These are phyloP conservation scores for Phytophthora litchii DNA, from an alignment of 352 stramenopile species.

Conservation along the genomic window DNA sequence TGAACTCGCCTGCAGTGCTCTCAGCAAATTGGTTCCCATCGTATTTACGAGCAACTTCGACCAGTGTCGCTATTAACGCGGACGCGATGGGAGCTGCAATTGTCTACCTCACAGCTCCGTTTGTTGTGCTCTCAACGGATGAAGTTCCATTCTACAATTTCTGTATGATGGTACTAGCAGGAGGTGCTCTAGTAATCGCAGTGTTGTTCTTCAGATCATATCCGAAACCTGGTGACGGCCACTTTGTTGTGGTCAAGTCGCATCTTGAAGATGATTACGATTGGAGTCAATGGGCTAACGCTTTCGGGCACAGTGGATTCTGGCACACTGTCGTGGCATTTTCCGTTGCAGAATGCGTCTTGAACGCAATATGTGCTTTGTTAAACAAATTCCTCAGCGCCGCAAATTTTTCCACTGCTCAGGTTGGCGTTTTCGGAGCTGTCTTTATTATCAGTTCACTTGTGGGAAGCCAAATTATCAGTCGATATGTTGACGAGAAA, in stretches of 20 bases:
- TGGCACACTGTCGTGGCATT: conserved; percentile 62
- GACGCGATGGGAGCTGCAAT: conserved; percentile 68
- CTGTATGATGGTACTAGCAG: conserved; percentile 40
- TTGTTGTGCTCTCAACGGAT: conserved; percentile 46
- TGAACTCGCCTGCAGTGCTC: conserved; percentile 72
- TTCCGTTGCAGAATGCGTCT: conserved; percentile 64
- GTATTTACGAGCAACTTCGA: conserved; percentile 62
- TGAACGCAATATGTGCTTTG: conserved; percentile 70
- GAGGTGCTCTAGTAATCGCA: conserved; percentile 21
- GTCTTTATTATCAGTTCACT: conserved; percentile 74
- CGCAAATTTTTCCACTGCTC: conserved; percentile 55
- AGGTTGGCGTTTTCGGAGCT: conserved; percentile 67
- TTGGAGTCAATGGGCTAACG: conserved; percentile 65
- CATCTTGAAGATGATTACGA: conserved; percentile 70
- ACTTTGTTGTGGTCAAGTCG: conserved; percentile 50
- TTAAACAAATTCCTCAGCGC: conserved; percentile 62
- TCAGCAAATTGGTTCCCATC: conserved; percentile 78
- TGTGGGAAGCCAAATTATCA: conserved; percentile 66
- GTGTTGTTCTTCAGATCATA: conserved; percentile 56
- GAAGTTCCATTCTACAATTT: conserved; percentile 54
- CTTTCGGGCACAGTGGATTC: conserved; percentile 65
- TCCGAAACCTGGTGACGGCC: conserved; percentile 28
- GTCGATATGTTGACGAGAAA: conserved; percentile 53
- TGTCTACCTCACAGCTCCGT: conserved; percentile 59
- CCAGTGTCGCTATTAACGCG: conserved; percentile 71